Percentiles rank a stretch among this genome's conserved stretches.
Conservation (phyloP, 371 early-diverging fungal species). For the Mucor lusitanicus region DNA sequence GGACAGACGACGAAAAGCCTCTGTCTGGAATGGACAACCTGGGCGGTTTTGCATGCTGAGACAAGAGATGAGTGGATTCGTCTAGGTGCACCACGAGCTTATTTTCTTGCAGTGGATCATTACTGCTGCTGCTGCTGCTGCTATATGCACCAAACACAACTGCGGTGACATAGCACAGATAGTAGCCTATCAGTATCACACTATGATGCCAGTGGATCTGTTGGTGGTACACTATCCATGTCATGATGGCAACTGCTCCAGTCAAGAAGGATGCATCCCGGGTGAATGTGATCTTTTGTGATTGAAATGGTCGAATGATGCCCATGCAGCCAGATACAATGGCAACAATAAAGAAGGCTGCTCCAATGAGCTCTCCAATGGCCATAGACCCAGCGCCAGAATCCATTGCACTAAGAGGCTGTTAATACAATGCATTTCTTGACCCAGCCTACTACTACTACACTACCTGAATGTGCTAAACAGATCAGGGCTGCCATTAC, state of each 20-base stretch:
- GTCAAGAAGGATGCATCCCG: slow-evolving; percentile 74
- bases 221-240: slow-evolving; percentile 64
- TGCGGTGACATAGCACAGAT: slow-evolving; percentile 54
- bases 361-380: slow-evolving; percentile 81
- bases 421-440: neutral
- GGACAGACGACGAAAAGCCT: slow-evolving; percentile 18
- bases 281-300: slow-evolving; percentile 63
- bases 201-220: slow-evolving; percentile 66
- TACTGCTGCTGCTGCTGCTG: neutral
- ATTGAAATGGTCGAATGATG: slow-evolving; percentile 66
- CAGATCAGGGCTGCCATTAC: slow-evolving; percentile 85
- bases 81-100: neutral
- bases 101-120: neutral
- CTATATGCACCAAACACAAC: slow-evolving; percentile 43
- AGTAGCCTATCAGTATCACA: slow-evolving; percentile 53
- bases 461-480: slow-evolving; percentile 77
- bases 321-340: slow-evolving; percentile 79
- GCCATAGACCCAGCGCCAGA: slow-evolving; percentile 76
- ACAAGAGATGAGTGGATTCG: slow-evolving; percentile 5
- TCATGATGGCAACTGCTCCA: slow-evolving; percentile 61
- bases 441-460: too few relatives aligned
- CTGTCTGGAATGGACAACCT: slow-evolving; percentile 31
- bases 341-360: slow-evolving; percentile 74
- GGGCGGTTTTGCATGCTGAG: slow-evolving; percentile 13
- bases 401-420: slow-evolving; percentile 59